A percentile compares a stretch with the other conserved stretches of the same genome.
Conservation (phyloP, 1,284 basidiomycete species). For the Cystobasidium pallidum region DNA sequence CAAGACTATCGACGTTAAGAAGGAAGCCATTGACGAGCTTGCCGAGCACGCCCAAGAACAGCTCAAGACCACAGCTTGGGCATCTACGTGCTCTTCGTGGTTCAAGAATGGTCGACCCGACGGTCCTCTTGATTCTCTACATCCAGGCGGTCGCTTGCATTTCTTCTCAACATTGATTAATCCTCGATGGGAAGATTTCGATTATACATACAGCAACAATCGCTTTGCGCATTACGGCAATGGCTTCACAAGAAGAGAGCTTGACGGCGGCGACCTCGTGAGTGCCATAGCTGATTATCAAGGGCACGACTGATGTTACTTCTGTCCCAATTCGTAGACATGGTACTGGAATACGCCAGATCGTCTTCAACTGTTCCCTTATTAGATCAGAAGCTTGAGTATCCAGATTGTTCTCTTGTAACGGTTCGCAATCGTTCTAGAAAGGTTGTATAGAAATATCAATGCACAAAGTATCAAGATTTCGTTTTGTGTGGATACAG, state of each 20-base stretch:
- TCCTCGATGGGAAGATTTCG: conserved; percentile 48
- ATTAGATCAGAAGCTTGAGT: not conserved
- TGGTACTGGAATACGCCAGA: conserved; percentile 38
- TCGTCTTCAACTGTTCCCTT: conserved; percentile 19
- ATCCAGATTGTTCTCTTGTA: too few relatives aligned
- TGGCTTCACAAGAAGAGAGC: conserved; percentile 51
- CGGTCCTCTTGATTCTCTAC: conserved; percentile 35
- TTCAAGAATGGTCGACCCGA: conserved; percentile 40
- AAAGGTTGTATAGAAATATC: too few relatives aligned
- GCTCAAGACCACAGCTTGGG: conserved; percentile 39
- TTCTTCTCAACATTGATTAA: conserved; percentile 50
- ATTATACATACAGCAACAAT: conserved; percentile 49
- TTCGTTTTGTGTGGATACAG: too few relatives aligned
- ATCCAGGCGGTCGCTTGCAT: conserved; percentile 43
- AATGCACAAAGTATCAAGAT: too few relatives aligned
- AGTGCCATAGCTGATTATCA: not conserved
- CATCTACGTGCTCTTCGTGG: conserved; percentile 36
- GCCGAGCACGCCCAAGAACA: conserved; percentile 24
- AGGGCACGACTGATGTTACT: not conserved
- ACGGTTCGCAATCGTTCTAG: too few relatives aligned
- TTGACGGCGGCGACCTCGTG: conserved; percentile 38
- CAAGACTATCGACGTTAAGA: conserved; percentile 38
- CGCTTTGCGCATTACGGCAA: conserved; percentile 52
- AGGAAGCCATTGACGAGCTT: conserved; percentile 34
- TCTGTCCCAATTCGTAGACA: not conserved